Evolutionary conservation across 352 stramenopile genomes (phyloP).

Genomic region (Pythium guiyangense): DNA sequence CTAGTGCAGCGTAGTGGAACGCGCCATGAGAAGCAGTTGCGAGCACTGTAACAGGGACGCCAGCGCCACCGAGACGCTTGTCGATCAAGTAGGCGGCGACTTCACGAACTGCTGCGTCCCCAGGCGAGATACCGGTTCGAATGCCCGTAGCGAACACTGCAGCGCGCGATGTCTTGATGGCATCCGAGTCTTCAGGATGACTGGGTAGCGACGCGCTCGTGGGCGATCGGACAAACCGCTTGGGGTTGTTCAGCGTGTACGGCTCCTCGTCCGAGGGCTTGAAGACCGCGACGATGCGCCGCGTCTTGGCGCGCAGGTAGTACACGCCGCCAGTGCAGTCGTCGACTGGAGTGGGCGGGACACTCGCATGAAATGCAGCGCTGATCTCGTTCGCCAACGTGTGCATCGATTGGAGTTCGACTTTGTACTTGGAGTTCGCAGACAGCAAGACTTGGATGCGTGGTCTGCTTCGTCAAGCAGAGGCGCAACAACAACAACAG

Average conservation of each 20-base stretch:
- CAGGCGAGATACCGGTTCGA: constrained; percentile 39
- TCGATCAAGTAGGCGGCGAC: constrained; percentile 55
- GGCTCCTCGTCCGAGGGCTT: constrained; percentile 66
- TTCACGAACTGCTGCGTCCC: constrained; percentile 47
- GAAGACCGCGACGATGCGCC: constrained; percentile 49
- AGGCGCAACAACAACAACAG: too few relatives aligned
- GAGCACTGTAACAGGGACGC: constrained; percentile 43
- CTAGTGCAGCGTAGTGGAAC: constrained; percentile 25
- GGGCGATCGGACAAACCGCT: constrained; percentile 16
- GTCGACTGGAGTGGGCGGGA: constrained; percentile 38
- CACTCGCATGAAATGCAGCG: constrained; percentile 24
- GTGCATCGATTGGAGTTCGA: constrained; percentile 13
- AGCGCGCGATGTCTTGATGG: background rate
- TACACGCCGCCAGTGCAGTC: constrained; percentile 69
- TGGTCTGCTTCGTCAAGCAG: too few relatives aligned
- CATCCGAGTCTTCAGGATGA: background rate
- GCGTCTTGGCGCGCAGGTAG: constrained; percentile 36
- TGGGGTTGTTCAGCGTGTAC: constrained; percentile 60
- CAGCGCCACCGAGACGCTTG: constrained; percentile 24
- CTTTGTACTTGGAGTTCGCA: background rate
- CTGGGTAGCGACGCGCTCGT: background rate
- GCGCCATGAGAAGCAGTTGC: constrained; percentile 27
- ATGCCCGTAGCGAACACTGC: constrained; percentile 16
- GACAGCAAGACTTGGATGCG: background rate
- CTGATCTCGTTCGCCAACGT: constrained; percentile 24